Evolutionary conservation across 768 basidiomycete species (phyloP), one percentile per base, ranked within the genome.

Genomic region (Hericium erinaceus): DNA sequence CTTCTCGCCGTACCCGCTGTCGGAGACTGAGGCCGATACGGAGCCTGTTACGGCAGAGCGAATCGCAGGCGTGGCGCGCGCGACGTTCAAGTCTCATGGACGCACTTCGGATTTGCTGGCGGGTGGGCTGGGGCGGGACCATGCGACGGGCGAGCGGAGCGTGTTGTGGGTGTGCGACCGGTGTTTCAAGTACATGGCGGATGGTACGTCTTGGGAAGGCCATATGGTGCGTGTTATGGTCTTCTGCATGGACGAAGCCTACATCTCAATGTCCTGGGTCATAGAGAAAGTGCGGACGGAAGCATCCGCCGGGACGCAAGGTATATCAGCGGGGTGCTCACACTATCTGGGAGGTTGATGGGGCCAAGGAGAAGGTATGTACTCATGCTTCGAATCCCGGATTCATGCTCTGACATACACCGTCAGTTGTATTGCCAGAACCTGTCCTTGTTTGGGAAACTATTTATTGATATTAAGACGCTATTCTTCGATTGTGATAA

Each of bases 401-500:
- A n/a, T 46, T 7, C 44, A 15, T 6, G 15, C 16, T 16, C 11
- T 46, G 48, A 39, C 48, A 5, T 51, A 48, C 44, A 15, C 33
- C 11, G 13, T 3, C 67, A 98, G 95, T 78, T 98, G 5, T 98
- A 95, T 67, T 98, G 95, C 69, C 95, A 98, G 70, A 95, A 95
- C 66, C 74, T 99, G 33, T 89, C 93, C 16, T 77, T 98, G 7
- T 98, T 98, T 66, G 95, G 95, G 33, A 98, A 98, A 71, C 77
- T 98, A n/a, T 98, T 99, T 70, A 98, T 98, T 66, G 97, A 98
- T 65, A 88, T 95, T 61, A 99, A 99, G 73, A 95, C 95, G 11
- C 73, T 95, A 15, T 95, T 91, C 71, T 95, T 92, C 66, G 92
- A 95, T 65, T 84, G 83, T 58, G 89, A 92, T 63, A 89, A 88